Percentiles rank a stretch among this genome's conserved stretches.
phyloP scores from a whole-genome alignment of 2,329 filamentous ascomycete genomes.

The Tetracladium maxilliforme region DNA sequence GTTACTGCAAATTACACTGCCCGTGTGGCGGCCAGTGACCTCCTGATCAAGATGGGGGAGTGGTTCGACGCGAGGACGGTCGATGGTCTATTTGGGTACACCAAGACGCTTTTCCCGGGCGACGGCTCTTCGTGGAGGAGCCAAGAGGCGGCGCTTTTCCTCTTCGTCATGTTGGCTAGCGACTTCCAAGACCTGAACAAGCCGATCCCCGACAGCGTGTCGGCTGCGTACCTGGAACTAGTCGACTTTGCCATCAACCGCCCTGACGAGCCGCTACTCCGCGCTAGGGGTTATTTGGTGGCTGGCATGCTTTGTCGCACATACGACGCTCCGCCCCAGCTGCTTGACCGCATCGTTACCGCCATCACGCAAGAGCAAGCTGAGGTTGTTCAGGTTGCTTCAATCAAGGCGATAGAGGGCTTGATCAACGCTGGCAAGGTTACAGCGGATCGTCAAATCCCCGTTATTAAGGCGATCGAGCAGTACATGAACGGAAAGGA shows the following conservation, averaged over 20 bases:
- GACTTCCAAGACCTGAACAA: constrained; percentile 72
- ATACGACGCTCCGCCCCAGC: no score
- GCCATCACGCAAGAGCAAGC: constrained; percentile 63
- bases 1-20: constrained; percentile 94
- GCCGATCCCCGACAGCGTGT: constrained; percentile 51
- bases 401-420: constrained; percentile 71
- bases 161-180: constrained; percentile 70
- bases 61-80: constrained; percentile 68
- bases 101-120: constrained; percentile 55
- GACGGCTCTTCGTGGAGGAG: constrained; percentile 36
- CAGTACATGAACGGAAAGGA: constrained; percentile 71
- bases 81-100: constrained; percentile 66
- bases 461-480: constrained; percentile 44
- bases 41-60: constrained; percentile 84
- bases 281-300: constrained; percentile 76
- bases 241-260: constrained; percentile 63
- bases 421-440: constrained; percentile 38
- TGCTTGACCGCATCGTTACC: constrained; percentile 61
- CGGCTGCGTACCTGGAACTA: constrained; percentile 64
- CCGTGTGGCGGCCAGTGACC: constrained; percentile 78
- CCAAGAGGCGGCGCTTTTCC: constrained; percentile 71
- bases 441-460: constrained; percentile 38
- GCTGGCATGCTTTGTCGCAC: constrained; percentile 70
- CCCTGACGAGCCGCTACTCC: constrained; percentile 58
- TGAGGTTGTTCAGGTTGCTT: constrained; percentile 84